Conservation (phyloP, 345 rosid genomes). For the Populus nigra region DNA sequence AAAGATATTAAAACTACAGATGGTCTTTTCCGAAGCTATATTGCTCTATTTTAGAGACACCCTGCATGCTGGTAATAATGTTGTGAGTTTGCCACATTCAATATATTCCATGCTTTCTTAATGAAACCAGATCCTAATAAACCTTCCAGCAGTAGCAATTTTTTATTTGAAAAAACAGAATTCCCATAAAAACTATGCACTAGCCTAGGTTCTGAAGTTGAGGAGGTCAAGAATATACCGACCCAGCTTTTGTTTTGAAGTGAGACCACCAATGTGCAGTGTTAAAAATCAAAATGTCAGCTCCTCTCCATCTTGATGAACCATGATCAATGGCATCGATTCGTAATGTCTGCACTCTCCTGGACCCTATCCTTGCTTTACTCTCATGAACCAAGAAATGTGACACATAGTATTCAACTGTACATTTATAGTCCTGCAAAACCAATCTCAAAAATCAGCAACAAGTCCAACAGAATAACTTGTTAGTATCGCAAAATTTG, state of each 20-base stretch:
- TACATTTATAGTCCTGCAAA: slow-evolving; percentile 80
- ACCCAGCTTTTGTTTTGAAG: slow-evolving; percentile 93
- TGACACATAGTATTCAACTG: slow-evolving; percentile 75
- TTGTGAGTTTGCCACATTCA: no score
- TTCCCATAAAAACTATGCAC: not conserved
- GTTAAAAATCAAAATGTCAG: slow-evolving; percentile 83
- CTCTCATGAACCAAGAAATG: slow-evolving; percentile 90
- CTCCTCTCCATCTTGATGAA: slow-evolving; percentile 91
- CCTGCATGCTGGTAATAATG: not conserved
- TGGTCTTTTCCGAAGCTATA: not conserved
- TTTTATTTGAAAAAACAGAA: not conserved
- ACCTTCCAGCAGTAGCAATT: not conserved
- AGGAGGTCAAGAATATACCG: slow-evolving; percentile 19
- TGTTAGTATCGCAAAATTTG: not conserved
- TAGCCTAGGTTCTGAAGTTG: not conserved
- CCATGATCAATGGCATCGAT: slow-evolving; percentile 84
- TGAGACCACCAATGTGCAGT: slow-evolving; percentile 99
- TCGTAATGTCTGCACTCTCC: slow-evolving; percentile 66
- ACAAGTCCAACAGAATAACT: not conserved
- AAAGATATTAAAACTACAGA: not conserved
- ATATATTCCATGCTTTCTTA: not conserved
- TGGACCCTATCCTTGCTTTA: slow-evolving; percentile 68
- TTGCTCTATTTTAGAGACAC: no score
- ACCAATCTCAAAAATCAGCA: slow-evolving; percentile 14
- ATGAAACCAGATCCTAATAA: not conserved